Percentiles rank a stretch among this genome's conserved stretches.
Conservation (phyloP, 257 asterid genomes). For the Fraxinus americana region DNA sequence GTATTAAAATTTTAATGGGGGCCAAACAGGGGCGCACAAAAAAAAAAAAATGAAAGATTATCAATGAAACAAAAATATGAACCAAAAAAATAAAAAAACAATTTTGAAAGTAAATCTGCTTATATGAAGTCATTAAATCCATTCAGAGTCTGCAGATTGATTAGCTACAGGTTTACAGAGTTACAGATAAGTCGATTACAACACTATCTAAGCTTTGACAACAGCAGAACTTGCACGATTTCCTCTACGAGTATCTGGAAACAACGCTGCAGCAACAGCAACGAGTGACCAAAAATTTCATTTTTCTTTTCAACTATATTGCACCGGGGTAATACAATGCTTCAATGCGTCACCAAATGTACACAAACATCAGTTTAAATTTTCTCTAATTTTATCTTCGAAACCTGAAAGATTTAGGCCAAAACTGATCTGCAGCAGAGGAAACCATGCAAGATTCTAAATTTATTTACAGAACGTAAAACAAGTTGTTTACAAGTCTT, state of each 20-base stretch:
- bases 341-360: too few species aligned
- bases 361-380: neutral
- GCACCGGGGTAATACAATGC: too few species aligned
- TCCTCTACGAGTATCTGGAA: neutral
- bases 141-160: neutral
- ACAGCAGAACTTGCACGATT: neutral
- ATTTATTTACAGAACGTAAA: conserved; percentile 47
- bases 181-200: neutral
- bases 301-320: neutral
- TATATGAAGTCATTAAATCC: neutral
- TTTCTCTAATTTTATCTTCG: conserved; percentile 27
- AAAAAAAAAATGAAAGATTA: too few species aligned
- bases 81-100: too few species aligned
- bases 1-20: too few species aligned
- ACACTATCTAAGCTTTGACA: neutral
- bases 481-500: conserved; percentile 35
- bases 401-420: conserved; percentile 14
- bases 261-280: neutral
- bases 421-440: conserved; percentile 23
- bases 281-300: neutral
- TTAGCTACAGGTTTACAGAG: neutral
- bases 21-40: too few species aligned
- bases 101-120: neutral
- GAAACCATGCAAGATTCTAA: conserved; percentile 27
- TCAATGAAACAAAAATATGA: neutral